Percentiles rank a stretch among this genome's conserved stretches.
phyloP scores from a whole-genome alignment of 2,329 filamentous ascomycete species.

The Colletotrichum cuscutae region DNA sequence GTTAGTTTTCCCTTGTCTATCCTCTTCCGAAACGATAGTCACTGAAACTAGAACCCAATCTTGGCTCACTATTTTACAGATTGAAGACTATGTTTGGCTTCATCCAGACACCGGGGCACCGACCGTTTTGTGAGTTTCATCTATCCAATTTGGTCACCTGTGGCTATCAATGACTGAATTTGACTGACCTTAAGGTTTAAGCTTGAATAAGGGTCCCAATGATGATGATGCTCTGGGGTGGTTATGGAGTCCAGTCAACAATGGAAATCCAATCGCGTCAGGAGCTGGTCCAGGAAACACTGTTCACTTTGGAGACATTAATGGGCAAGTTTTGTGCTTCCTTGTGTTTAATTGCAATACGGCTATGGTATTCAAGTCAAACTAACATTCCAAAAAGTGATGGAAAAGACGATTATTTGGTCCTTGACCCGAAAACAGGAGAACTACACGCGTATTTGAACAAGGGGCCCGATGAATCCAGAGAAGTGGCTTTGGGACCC shows the following conservation, averaged over 20 bases:
- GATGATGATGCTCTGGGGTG: constrained; percentile 6
- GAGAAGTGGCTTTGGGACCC: constrained; percentile 8
- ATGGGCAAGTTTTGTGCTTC: constrained; percentile 6
- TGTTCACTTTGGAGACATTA: constrained; percentile 34
- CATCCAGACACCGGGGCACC: constrained; percentile 27
- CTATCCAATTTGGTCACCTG: background rate
- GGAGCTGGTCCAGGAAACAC: constrained; percentile 24
- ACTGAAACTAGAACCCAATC: background rate
- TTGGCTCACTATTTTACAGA: background rate
- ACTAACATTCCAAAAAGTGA: constrained; percentile 7
- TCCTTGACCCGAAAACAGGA: constrained; percentile 27
- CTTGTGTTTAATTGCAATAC: background rate
- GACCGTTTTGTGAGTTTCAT: constrained; percentile 4
- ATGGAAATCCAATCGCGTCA: constrained; percentile 23
- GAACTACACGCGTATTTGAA: constrained; percentile 18
- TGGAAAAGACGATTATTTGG: constrained; percentile 31
- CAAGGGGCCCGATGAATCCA: background rate
- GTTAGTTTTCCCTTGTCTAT: background rate
- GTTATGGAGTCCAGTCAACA: constrained; percentile 15
- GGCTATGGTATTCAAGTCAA: background rate
- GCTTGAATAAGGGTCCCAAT: background rate
- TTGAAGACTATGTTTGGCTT: constrained; percentile 37
- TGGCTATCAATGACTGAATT: background rate
- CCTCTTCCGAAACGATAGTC: background rate
- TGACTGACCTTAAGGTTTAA: too few relatives aligned